Conservation (phyloP, 202 grass and related monocot species). For the Cymbopogon flexuosus region DNA sequence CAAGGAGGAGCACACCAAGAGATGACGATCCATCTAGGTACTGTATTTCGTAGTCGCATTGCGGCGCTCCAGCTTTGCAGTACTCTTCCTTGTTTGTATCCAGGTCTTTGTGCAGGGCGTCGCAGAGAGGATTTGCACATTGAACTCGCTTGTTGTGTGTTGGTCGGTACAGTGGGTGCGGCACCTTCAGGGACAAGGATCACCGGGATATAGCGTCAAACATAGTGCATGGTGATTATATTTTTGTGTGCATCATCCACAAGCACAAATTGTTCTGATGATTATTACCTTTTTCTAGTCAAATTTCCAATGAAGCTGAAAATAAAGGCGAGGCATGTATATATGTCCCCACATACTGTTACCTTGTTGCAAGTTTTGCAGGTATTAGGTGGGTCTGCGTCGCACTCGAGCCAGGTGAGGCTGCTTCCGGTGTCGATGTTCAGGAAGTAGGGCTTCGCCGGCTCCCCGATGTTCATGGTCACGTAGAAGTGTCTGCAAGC, state of each 20-base stretch:
- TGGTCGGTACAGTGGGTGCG: slow-evolving; percentile 42
- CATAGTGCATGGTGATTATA: not conserved
- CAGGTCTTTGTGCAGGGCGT: not conserved
- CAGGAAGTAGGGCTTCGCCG: slow-evolving; percentile 42
- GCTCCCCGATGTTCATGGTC: slow-evolving; percentile 45
- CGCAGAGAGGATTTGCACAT: slow-evolving; percentile 30
- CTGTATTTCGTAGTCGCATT: slow-evolving; percentile 40
- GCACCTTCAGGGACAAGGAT: slow-evolving; percentile 31
- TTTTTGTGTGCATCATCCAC: too few relatives aligned
- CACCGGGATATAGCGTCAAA: not conserved
- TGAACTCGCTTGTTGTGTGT: slow-evolving; percentile 21
- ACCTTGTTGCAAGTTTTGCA: slow-evolving; percentile 48
- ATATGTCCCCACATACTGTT: not conserved
- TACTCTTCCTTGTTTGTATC: not conserved
- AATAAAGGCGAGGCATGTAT: too few relatives aligned
- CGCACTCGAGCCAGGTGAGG: slow-evolving; percentile 62
- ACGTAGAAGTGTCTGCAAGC: slow-evolving; percentile 41
- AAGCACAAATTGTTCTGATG: too few relatives aligned
- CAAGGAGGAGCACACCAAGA: slow-evolving; percentile 39
- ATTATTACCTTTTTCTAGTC: not conserved
- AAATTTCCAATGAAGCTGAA: not conserved
- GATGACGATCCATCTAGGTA: slow-evolving; percentile 32
- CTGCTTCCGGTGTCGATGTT: slow-evolving; percentile 59
- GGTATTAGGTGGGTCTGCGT: not conserved
- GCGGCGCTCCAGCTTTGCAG: not conserved